A percentile compares a stretch with the other conserved stretches of the same genome.
phyloP scores from a whole-genome alignment of 2,329 filamentous ascomycete genomes.

The Hymenoscyphus scutula region DNA sequence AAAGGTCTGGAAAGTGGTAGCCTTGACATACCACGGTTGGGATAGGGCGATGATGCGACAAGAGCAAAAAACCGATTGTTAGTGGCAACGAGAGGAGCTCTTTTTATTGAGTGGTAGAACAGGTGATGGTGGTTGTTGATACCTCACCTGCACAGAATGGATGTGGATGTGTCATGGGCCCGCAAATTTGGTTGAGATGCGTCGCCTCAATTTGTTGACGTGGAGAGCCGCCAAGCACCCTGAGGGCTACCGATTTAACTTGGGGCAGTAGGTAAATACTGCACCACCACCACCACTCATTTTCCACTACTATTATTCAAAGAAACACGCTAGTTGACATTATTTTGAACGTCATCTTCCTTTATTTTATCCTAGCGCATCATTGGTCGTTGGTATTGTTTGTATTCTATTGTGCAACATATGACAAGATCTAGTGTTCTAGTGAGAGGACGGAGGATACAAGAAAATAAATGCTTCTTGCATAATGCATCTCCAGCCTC shows the following conservation, averaged over 20 bases:
- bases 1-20: neutral
- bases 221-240: neutral
- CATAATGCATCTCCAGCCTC: neutral
- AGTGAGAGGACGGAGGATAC: neutral
- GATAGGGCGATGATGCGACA: too few relatives aligned
- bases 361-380: too few relatives aligned
- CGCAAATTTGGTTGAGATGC: constrained; percentile 4
- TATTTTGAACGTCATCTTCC: too few relatives aligned
- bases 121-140: neutral
- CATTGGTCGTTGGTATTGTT: neutral
- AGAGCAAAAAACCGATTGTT: too few relatives aligned
- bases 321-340: too few relatives aligned
- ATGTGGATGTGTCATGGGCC: neutral
- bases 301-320: neutral
- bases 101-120: neutral
- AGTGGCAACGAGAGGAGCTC: too few relatives aligned
- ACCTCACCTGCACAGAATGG: neutral
- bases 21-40: too few relatives aligned
- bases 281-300: neutral
- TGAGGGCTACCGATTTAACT: neutral
- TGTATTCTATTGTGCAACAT: neutral
- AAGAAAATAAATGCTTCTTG: neutral
- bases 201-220: neutral
- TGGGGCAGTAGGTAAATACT: neutral
- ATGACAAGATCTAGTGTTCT: constrained; percentile 1